Conservation (phyloP, 1,284 basidiomycete genomes). For the Hemileia vastatrix region DNA sequence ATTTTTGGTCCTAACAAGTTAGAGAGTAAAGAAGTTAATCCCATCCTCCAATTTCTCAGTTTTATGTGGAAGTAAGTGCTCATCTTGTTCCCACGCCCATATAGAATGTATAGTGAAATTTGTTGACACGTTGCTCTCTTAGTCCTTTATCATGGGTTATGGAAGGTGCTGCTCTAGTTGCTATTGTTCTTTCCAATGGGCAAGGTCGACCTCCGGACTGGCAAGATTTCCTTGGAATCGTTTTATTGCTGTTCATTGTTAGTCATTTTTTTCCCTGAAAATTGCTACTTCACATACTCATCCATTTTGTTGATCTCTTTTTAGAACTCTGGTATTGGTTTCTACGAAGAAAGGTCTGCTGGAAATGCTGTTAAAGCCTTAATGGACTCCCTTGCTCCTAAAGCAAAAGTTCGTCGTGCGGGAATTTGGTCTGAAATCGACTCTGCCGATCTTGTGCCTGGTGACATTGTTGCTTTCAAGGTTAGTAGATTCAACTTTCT, state of each 20-base stretch:
- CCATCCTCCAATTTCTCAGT: constrained; percentile 57
- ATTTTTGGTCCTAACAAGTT: constrained; percentile 96
- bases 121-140: constrained; percentile 46
- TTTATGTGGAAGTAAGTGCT: constrained; percentile 18
- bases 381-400: constrained; percentile 97
- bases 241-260: constrained; percentile 70
- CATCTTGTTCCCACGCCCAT: background rate
- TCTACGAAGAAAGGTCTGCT: constrained; percentile 92
- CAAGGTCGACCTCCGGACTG: constrained; percentile 77
- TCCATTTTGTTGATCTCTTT: background rate
- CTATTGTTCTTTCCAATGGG: constrained; percentile 92
- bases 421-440: constrained; percentile 80
- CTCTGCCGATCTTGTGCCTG: constrained; percentile 66
- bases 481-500: constrained; percentile 47
- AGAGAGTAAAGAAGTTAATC: constrained; percentile 76
- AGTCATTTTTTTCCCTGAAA: background rate
- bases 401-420: constrained; percentile 79
- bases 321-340: constrained; percentile 85
- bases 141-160: constrained; percentile 99
- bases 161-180: constrained; percentile 94
- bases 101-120: too few species aligned
- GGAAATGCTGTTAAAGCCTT: constrained; percentile 98
- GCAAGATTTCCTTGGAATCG: constrained; percentile 95
- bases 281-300: background rate
- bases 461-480: constrained; percentile 92